Evolutionary conservation across 208 protist species (phyloP).

Genomic region (Phytomonas sp.): DNA sequence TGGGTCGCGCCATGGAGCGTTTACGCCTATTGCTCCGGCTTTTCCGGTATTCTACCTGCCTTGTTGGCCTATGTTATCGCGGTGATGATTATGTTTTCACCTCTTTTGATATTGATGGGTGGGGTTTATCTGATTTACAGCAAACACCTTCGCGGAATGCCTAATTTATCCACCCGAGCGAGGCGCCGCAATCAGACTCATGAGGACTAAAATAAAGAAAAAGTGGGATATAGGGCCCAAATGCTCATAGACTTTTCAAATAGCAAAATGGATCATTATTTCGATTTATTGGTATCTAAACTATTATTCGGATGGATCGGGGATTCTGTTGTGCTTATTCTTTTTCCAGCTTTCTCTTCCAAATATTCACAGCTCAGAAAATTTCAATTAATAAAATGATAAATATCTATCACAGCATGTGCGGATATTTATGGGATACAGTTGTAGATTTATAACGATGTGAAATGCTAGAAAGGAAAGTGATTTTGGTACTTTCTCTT

Average conservation of each 20-base stretch:
- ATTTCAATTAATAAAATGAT: not conserved
- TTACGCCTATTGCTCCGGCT: slow-evolving; percentile 62
- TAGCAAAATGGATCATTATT: not conserved
- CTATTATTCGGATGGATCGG: not conserved
- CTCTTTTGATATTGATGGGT: slow-evolving; percentile 37
- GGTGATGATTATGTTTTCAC: slow-evolving; percentile 54
- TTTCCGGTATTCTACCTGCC: slow-evolving; percentile 46
- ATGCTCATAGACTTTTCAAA: not conserved
- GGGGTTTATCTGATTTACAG: slow-evolving; percentile 28
- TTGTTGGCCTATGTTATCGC: slow-evolving; percentile 44
- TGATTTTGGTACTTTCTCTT: not conserved
- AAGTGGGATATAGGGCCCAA: not conserved
- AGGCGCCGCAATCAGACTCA: slow-evolving; percentile 12
- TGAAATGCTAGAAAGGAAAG: not conserved
- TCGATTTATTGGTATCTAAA: not conserved
- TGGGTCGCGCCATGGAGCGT: slow-evolving; percentile 69
- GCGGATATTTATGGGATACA: not conserved
- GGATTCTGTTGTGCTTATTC: not conserved
- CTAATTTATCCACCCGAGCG: not conserved
- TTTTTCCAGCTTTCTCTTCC: not conserved
- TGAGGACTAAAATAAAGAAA: slow-evolving; percentile 9
- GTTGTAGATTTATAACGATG: not conserved
- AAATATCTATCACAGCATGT: not conserved
- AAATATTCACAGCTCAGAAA: not conserved
- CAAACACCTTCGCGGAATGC: not conserved